Evolutionary conservation across 139 green algal species (phyloP), one percentile per base, ranked within the genome.

Genomic region (Coccomyxa sp.): DNA sequence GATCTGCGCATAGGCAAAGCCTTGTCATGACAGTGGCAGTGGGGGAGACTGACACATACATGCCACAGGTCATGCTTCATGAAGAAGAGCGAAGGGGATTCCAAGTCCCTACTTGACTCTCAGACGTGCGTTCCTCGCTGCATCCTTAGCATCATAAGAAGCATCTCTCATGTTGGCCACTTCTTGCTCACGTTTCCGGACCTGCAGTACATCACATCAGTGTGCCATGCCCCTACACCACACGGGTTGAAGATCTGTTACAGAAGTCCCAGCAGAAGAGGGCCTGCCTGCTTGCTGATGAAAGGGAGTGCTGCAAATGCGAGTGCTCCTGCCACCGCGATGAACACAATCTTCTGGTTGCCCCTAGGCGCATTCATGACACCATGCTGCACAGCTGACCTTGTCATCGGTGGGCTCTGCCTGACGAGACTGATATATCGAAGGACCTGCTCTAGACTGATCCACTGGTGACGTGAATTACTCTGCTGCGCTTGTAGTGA

Each of bases 141-240:
- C 69, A 34, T 74, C 69, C 69, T 74, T 74, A 50, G 69, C 69
- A 27, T 74, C 69, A 27, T 50, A 50, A 2, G 34, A 40, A 74
- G 33, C 69, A 34, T 74, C 69, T 50, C 69, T 33, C 69, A 74
- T 74, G 34, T 74, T 44, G 34, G 33, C 33, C 35, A 74, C 35
- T 9, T 74, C 33, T 34, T 74, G 69, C 6, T 74, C 69, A 31
- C 64, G 27, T 36, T 5, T 34, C 35, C 64, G 64, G 2, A 71
- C 64, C 64, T 71, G 64, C 6, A 36, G 64, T 22, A 16, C 29
- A 31, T 38, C 2, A 71, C 1, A 71, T 38, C 6, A 38, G 27
- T 70, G 22, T 16, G 2, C 18, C 33, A 37, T 38, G n/a, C n/a
- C n/a, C n/a, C n/a, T n/a, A n/a, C n/a, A n/a, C n/a, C n/a, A n/a